Evolutionary conservation across 768 basidiomycete species (phyloP).

Genomic region (Suillus placidus): DNA sequence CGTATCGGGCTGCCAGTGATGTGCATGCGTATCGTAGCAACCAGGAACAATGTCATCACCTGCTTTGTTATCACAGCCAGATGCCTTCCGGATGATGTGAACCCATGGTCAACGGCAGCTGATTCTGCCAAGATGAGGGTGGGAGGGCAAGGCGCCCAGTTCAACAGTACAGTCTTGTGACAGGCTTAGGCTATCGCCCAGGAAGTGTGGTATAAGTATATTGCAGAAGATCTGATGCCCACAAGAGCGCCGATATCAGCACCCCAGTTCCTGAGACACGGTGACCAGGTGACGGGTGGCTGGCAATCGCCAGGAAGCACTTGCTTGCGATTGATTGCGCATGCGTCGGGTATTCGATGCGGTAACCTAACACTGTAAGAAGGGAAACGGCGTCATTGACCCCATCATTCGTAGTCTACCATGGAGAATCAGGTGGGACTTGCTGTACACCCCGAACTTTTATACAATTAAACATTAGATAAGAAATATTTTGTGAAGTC

Average conservation of each 20-base stretch:
- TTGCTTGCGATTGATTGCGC: constrained; percentile 19
- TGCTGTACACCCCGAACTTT: neutral
- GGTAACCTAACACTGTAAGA: neutral
- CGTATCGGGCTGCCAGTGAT: neutral
- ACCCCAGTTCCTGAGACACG: constrained; percentile 33
- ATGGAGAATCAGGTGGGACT: constrained; percentile 6
- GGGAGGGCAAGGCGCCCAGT: neutral
- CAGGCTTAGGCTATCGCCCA: neutral
- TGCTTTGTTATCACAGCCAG: neutral
- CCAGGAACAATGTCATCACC: constrained; percentile 12
- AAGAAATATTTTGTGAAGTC: neutral
- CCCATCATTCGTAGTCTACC: no score
- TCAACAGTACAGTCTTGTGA: neutral
- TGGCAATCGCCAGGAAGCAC: constrained; percentile 16
- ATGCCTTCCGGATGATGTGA: neutral
- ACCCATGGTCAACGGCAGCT: neutral
- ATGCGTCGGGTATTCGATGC: constrained; percentile 13
- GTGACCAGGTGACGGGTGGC: constrained; percentile 9
- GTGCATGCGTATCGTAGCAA: constrained; percentile 20
- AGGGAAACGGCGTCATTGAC: neutral
- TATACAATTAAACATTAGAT: neutral
- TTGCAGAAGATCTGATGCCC: neutral
- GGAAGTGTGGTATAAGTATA: neutral
- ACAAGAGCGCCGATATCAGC: constrained; percentile 17
- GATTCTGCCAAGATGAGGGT: constrained; percentile 8